phyloP scores from a whole-genome alignment of 176 grass and related monocot species.

The Triticum turgidum region DNA sequence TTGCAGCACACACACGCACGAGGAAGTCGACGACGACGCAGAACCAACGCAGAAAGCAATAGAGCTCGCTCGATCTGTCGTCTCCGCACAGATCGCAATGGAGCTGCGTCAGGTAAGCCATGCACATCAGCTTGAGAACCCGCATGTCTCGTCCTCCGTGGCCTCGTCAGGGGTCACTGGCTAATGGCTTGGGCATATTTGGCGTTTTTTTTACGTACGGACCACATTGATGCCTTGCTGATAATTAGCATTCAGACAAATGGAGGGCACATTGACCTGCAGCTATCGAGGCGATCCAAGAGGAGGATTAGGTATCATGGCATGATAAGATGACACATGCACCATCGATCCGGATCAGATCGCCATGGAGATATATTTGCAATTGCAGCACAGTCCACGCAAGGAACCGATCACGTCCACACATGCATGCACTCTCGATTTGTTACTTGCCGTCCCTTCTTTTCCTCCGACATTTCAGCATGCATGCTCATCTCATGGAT shows the following conservation, averaged over 20 bases:
- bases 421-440: background rate
- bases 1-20: background rate
- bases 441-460: background rate
- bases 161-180: constrained; percentile 27
- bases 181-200: background rate
- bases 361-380: background rate
- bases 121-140: background rate
- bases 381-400: constrained; percentile 18
- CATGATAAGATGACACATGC: constrained; percentile 43
- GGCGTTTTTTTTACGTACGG: constrained; percentile 23
- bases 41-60: background rate
- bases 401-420: background rate
- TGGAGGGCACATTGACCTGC: constrained; percentile 21
- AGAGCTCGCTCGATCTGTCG: constrained; percentile 7
- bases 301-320: constrained; percentile 40
- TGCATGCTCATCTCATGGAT: background rate
- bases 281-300: background rate
- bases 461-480: background rate
- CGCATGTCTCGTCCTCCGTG: background rate
- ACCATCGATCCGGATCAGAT: background rate
- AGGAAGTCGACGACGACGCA: background rate
- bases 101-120: constrained; percentile 26
- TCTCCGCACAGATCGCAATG: constrained; percentile 20
- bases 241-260: constrained; percentile 32
- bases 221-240: constrained; percentile 1